These are phyloP conservation scores for Hypholoma sublateritium DNA, from an alignment of 768 basidiomycete genomes.

Conservation along the genomic window DNA sequence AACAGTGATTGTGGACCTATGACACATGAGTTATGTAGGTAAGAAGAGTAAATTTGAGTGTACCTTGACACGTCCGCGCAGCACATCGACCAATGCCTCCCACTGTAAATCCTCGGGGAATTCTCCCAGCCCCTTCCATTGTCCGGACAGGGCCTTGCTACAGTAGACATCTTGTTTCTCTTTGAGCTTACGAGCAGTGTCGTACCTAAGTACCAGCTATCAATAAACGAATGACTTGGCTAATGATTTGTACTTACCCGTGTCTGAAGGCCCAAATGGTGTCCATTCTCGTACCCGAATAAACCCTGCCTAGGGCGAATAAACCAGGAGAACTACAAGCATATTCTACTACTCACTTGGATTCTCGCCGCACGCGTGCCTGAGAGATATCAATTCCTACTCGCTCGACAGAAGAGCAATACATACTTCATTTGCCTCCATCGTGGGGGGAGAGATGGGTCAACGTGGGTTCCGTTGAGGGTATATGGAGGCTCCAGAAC, in stretches of 20 bases:
- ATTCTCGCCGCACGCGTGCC: conserved; percentile 57
- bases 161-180: conserved; percentile 66
- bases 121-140: conserved; percentile 48
- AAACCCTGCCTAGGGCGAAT: conserved; percentile 37
- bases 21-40: background rate
- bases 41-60: background rate
- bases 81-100: conserved; percentile 76
- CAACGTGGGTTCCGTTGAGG: conserved; percentile 41
- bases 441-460: conserved; percentile 40
- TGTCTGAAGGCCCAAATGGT: conserved; percentile 64
- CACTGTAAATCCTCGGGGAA: conserved; percentile 72
- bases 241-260: conserved; percentile 36
- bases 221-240: conserved; percentile 22
- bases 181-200: conserved; percentile 62
- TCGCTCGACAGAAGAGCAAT: background rate
- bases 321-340: background rate
- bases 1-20: conserved; percentile 58
- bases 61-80: conserved; percentile 74
- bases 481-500: conserved; percentile 71
- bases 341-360: conserved; percentile 40
- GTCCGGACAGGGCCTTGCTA: conserved; percentile 42
- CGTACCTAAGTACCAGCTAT: conserved; percentile 38
- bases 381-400: conserved; percentile 14
- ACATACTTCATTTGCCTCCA: conserved; percentile 78
- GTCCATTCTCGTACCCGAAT: conserved; percentile 58